These are phyloP conservation scores for Talaromyces sp. DNA, from an alignment of 2,329 filamentous ascomycete genomes.

Conservation along the genomic window DNA sequence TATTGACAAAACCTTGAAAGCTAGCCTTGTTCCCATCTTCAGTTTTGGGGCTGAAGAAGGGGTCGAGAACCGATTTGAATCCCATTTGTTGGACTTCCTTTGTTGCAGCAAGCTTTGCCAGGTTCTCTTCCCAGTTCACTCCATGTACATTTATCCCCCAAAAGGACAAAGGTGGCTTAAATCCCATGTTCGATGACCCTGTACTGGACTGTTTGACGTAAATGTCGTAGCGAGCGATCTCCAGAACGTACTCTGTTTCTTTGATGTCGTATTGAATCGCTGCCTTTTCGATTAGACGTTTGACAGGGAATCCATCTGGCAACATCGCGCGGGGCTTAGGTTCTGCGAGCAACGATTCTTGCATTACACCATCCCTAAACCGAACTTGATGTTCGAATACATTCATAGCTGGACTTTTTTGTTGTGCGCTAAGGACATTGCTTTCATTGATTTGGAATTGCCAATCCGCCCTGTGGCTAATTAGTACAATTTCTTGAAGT, in stretches of 20 bases:
- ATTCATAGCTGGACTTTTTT: conserved; percentile 21
- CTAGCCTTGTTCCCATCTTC: conserved; percentile 17
- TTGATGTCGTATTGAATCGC: conserved; percentile 34
- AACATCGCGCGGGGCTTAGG: conserved; percentile 27
- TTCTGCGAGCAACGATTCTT: conserved; percentile 18
- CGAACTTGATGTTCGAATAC: conserved; percentile 25
- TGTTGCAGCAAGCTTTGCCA: conserved; percentile 30
- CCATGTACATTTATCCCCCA: conserved; percentile 36
- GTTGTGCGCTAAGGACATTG: conserved; percentile 25
- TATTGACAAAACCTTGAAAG: conserved; percentile 30
- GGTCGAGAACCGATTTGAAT: conserved; percentile 19
- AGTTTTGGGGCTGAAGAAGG: conserved; percentile 29
- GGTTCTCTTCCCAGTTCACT: conserved; percentile 31
- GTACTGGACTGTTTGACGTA: conserved; percentile 17
- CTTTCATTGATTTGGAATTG: conserved; percentile 36
- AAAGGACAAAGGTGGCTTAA: conserved; percentile 20
- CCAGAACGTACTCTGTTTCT: conserved; percentile 36
- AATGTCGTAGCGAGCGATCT: conserved; percentile 38
- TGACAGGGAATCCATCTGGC: conserved; percentile 19
- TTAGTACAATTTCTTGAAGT: conserved; percentile 5
- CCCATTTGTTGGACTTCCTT: conserved; percentile 27
- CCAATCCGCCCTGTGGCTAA: conserved; percentile 31
- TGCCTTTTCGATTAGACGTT: conserved; percentile 33
- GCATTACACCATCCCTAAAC: conserved; percentile 17
- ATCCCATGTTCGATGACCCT: conserved; percentile 12